phyloP scores from a whole-genome alignment of 1,284 basidiomycete species.

The Cryptococcus sp. region DNA sequence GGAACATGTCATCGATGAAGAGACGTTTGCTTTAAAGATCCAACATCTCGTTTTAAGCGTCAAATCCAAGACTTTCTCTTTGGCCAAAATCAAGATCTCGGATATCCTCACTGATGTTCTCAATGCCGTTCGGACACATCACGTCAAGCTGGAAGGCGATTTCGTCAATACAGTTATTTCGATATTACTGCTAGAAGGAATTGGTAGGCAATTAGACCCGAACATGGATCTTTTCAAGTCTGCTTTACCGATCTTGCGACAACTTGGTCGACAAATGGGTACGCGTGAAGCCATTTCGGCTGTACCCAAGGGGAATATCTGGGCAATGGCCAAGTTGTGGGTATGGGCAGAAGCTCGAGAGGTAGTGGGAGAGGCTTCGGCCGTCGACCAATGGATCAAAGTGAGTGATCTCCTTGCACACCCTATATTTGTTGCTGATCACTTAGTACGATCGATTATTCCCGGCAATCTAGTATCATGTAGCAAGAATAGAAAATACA shows the following conservation, averaged over 20 bases:
- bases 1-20: conserved; percentile 81
- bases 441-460: conserved; percentile 11
- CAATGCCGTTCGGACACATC: conserved; percentile 80
- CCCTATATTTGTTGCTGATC: neutral
- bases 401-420: conserved; percentile 22
- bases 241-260: conserved; percentile 81
- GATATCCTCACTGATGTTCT: conserved; percentile 88
- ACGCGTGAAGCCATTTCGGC: conserved; percentile 65
- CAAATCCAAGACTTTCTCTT: conserved; percentile 92
- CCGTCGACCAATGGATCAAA: conserved; percentile 59
- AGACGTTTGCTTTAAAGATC: conserved; percentile 95
- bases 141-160: conserved; percentile 98
- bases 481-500: too few species aligned
- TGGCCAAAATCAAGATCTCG: conserved; percentile 92
- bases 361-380: conserved; percentile 70
- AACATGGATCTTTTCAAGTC: conserved; percentile 88
- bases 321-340: conserved; percentile 87
- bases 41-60: conserved; percentile 90
- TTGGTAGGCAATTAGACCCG: conserved; percentile 90
- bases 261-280: conserved; percentile 83
- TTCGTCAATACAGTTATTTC: conserved; percentile 98
- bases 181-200: conserved; percentile 89
- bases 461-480: conserved; percentile 6
- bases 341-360: conserved; percentile 84
- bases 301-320: conserved; percentile 64